Evolutionary conservation across 1,284 basidiomycete species (phyloP).

Genomic region (Cutaneotrichosporon cutaneum): DNA sequence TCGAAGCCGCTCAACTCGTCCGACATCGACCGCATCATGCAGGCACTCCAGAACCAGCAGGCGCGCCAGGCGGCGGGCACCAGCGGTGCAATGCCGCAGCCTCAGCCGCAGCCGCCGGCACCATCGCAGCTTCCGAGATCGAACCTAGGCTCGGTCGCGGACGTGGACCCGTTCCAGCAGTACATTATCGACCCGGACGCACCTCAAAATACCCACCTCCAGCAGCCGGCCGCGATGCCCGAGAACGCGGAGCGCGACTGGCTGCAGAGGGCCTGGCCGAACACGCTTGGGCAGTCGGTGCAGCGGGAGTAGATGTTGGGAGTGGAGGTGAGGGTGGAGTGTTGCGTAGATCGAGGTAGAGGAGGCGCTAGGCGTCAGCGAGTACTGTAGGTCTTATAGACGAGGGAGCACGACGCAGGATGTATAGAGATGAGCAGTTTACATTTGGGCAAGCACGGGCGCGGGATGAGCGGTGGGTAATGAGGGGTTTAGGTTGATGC

Average conservation of each 20-base stretch:
- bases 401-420: neutral
- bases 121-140: conserved; percentile 4
- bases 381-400: neutral
- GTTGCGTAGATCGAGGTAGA: neutral
- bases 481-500: neutral
- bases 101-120: conserved; percentile 1
- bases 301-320: conserved; percentile 7
- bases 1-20: conserved; percentile 47
- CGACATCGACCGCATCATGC: conserved; percentile 43
- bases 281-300: conserved; percentile 7
- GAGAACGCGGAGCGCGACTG: conserved; percentile 10
- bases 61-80: conserved; percentile 11
- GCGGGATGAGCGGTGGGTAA: neutral
- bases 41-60: conserved; percentile 41
- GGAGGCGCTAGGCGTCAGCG: neutral
- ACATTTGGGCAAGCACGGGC: neutral
- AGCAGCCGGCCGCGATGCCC: neutral
- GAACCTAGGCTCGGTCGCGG: neutral
- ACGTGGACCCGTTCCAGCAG: conserved; percentile 19
- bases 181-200: conserved; percentile 9
- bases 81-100: neutral
- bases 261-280: conserved; percentile 16
- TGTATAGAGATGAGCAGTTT: neutral
- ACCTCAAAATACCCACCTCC: neutral
- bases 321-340: neutral